Percentiles rank a stretch among this genome's conserved stretches.
These are phyloP conservation scores for Spiromastix sp. DNA, from an alignment of 2,329 filamentous ascomycete species.

Conservation along the genomic window DNA sequence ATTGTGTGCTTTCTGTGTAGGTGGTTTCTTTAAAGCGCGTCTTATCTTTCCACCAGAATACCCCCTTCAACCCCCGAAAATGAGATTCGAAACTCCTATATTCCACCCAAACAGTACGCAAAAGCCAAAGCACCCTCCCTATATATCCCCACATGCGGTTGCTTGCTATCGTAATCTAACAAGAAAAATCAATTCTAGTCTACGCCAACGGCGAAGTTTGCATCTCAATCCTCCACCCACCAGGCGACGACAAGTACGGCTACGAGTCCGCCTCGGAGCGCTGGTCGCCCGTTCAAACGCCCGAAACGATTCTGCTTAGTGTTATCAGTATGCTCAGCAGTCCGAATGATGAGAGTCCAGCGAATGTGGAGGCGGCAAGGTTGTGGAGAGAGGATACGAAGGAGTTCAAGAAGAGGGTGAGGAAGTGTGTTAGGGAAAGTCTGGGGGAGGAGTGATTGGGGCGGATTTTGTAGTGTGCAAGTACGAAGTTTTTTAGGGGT, in stretches of 20 bases:
- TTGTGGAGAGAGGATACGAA: slow-evolving; percentile 71
- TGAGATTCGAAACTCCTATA: slow-evolving; percentile 75
- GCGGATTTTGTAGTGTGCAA: neutral
- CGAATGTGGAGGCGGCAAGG: slow-evolving; percentile 86
- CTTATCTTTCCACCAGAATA: slow-evolving; percentile 78
- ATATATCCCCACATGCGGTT: neutral
- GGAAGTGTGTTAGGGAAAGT: slow-evolving; percentile 71
- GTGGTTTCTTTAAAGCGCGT: slow-evolving; percentile 82
- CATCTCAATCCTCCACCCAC: slow-evolving; percentile 93
- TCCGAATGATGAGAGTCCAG: slow-evolving; percentile 91
- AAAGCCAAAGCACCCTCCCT: slow-evolving; percentile 3
- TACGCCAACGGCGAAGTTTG: slow-evolving; percentile 81
- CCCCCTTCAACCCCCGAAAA: slow-evolving; percentile 75
- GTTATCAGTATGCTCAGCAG: slow-evolving; percentile 87
- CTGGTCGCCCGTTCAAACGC: slow-evolving; percentile 90
- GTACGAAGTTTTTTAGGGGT: neutral
- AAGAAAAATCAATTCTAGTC: slow-evolving; percentile 38
- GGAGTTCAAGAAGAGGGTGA: slow-evolving; percentile 69
- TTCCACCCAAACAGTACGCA: slow-evolving; percentile 80
- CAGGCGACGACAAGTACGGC: slow-evolving; percentile 85
- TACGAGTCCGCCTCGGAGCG: slow-evolving; percentile 86
- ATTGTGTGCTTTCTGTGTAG: too few relatives aligned
- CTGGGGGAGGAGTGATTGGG: slow-evolving; percentile 53
- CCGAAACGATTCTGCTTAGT: slow-evolving; percentile 84
- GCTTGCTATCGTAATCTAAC: slow-evolving; percentile 5